These are phyloP conservation scores for Aspergillus ochraceoroseus DNA, from an alignment of 2,329 filamentous ascomycete species.

Conservation along the genomic window DNA sequence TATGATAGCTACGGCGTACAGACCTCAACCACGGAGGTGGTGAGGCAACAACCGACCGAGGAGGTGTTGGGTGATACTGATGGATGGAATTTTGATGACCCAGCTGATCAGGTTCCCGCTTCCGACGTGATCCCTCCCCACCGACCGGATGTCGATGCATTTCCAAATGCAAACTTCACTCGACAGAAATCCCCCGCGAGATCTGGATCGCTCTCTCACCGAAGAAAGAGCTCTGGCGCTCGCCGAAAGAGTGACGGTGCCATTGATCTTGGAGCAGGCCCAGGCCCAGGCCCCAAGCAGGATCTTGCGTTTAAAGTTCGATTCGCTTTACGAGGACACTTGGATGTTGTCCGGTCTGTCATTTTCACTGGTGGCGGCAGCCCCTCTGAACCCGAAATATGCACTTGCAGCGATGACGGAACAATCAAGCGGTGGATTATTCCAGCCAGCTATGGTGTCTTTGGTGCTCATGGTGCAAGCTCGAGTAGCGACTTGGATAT, in stretches of 20 bases:
- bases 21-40: conserved; percentile 44
- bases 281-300: conserved; percentile 45
- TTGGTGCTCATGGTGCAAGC: conserved; percentile 49
- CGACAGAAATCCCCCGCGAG: conserved; percentile 75
- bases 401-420: conserved; percentile 90
- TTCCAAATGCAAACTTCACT: conserved; percentile 73
- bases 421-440: conserved; percentile 97
- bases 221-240: conserved; percentile 75
- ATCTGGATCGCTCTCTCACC: conserved; percentile 59
- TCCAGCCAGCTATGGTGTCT: conserved; percentile 68
- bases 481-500: conserved; percentile 79
- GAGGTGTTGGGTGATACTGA: conserved; percentile 58
- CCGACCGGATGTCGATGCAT: conserved; percentile 79
- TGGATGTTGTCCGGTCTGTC: conserved; percentile 88
- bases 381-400: conserved; percentile 92
- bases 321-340: conserved; percentile 84
- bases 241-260: conserved; percentile 60
- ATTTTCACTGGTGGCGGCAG: conserved; percentile 97
- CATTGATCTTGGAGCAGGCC: conserved; percentile 54
- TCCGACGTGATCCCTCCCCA: conserved; percentile 50
- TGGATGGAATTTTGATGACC: conserved; percentile 92
- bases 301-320: conserved; percentile 87
- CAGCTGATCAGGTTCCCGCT: conserved; percentile 50
- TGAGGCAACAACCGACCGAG: conserved; percentile 42
- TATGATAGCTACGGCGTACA: conserved; percentile 57